Evolutionary conservation across 139 green algal species (phyloP), one percentile per base, ranked within the genome.

Genomic region (Coccomyxa sp.): DNA sequence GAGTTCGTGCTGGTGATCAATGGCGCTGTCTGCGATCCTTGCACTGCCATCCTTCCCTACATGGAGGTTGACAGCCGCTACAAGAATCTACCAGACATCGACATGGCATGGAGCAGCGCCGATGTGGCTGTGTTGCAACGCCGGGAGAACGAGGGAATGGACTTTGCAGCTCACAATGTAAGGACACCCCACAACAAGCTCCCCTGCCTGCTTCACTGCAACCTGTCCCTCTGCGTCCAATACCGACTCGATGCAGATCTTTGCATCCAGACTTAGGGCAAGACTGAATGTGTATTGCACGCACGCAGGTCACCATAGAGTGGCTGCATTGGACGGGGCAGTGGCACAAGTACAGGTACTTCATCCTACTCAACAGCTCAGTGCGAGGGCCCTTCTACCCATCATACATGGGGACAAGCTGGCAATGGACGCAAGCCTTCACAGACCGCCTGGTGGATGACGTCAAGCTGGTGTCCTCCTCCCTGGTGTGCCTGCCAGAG

Each of bases 141-240:
- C 16, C 86, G 29, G 0, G 79, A 90, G 78, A 95, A 95, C 39
- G 87, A 88, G 69, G 91, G 91, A 71, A 95, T 95, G 91, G 91
- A 95, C 81, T 82, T 95, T 37, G 91, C 83, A 9, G 82, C 88
- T 22, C 91, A 95, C 79, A 95, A 95, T 76, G 79, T 83, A 33
- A 92, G 38, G 8, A 50, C n/a, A n/a, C n/a, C n/a, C n/a, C n/a
- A n/a, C 3, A 64, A 22, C 27, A 18, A 64, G 27, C 5, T 64
- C 50, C 50, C 12, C 10, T 58, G 44, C 44, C 14, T 6, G 18
- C 50, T 64, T 64, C 50, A n/a, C n/a, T n/a, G n/a, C n/a, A n/a
- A n/a, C n/a, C n/a, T n/a, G n/a, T n/a, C n/a, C n/a, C n/a, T n/a
- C n/a, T n/a, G n/a, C n/a, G n/a, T n/a, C n/a, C n/a, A n/a, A n/a